A percentile compares a stretch with the other conserved stretches of the same genome.
Conservation (phyloP, 2,329 filamentous ascomycete genomes). For the Lasiodiplodia hormozganensis region DNA sequence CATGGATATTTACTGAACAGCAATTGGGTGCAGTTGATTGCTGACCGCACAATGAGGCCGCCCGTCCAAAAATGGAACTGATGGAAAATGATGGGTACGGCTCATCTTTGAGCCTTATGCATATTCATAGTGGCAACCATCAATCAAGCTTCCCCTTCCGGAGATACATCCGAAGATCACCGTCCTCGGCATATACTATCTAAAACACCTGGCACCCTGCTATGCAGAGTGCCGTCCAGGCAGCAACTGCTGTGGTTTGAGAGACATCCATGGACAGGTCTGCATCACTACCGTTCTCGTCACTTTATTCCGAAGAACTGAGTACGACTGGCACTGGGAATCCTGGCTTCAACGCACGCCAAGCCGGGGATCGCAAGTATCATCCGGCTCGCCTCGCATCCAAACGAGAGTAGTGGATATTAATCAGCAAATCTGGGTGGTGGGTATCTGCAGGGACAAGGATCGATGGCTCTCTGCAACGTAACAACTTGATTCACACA, state of each 20-base stretch:
- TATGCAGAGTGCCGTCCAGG: not conserved
- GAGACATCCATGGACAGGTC: not conserved
- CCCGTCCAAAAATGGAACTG: not conserved
- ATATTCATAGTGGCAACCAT: not conserved
- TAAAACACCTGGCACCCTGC: not conserved
- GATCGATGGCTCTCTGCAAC: not conserved
- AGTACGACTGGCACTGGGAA: not conserved
- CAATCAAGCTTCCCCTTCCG: not conserved
- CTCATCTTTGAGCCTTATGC: not conserved
- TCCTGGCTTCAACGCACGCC: not conserved
- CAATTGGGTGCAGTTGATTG: not conserved
- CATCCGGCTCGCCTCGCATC: not conserved
- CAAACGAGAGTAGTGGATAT: not conserved
- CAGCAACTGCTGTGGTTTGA: not conserved
- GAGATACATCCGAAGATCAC: not conserved
- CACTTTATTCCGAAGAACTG: not conserved
- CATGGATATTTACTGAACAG: not conserved
- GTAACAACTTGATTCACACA: not conserved
- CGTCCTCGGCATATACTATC: not conserved
- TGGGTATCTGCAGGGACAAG: conserved; percentile 4
- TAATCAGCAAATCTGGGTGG: no score
- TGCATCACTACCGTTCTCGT: not conserved
- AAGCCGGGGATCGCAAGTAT: not conserved
- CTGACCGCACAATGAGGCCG: not conserved
- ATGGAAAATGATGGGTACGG: not conserved